phyloP scores from a whole-genome alignment of 345 rosid species.

The Populus deltoides region DNA sequence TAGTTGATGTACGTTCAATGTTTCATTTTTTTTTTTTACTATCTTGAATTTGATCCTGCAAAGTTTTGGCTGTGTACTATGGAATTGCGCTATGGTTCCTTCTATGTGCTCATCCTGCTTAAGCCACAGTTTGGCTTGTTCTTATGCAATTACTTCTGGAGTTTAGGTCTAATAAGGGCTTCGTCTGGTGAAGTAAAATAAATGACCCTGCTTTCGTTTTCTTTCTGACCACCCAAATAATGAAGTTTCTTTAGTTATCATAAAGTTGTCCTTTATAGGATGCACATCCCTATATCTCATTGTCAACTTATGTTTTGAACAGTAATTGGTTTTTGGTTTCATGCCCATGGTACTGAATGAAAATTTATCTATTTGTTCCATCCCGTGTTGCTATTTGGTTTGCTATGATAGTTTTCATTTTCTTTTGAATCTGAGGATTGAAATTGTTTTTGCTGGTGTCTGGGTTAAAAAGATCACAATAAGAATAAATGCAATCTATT shows the following conservation, averaged over 20 bases:
- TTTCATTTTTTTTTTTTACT: neutral
- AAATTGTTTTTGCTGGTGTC: no score
- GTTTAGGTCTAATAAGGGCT: neutral
- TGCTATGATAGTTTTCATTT: no score
- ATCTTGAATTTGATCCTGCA: neutral
- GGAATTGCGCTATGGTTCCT: neutral
- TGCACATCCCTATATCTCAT: neutral
- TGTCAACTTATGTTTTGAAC: neutral
- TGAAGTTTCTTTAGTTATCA: neutral
- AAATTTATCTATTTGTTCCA: no score
- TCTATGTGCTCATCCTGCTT: neutral
- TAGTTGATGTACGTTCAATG: conserved; percentile 69
- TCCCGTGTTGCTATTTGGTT: no score
- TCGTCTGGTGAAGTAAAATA: neutral
- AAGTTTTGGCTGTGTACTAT: neutral
- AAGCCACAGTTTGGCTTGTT: neutral
- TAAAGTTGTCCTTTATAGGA: neutral
- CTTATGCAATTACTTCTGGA: neutral
- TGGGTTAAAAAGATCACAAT: no score
- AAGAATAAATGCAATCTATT: no score
- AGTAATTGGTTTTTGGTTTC: no score
- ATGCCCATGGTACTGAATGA: no score
- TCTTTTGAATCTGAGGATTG: no score
- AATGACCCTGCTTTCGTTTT: neutral
- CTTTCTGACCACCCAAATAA: neutral